Evolutionary conservation across 129 eudicot genomes (phyloP), one percentile per base, ranked within the genome.

Genomic region (Sambucus nigra): DNA sequence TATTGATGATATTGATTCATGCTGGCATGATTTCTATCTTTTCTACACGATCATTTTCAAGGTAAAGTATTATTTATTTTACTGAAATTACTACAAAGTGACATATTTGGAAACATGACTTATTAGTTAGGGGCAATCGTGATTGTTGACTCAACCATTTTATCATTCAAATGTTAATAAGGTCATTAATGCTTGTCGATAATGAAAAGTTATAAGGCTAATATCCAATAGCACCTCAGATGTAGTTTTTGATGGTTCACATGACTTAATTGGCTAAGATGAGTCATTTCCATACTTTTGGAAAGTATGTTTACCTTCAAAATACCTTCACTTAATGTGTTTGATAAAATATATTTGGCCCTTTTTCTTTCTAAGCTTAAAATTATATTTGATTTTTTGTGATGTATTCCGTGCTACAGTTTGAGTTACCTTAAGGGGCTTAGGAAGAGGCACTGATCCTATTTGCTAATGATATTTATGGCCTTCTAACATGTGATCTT

Each of bases 361-460:
- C 13, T 52, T 19, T 2, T 35, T 8, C 13, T 47, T 46, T 14
- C 31, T 35, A n/a, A 9, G 9, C 17, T 39, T 18, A 0, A 15
- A 10, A 13, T 15, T n/a, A n/a, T n/a, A 17, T 22, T 40, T 47
- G 21, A 61, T 35, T 60, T 19, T 42, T 49, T 57, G 48, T 67
- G 33, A n/a, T n/a, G n/a, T n/a, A n/a, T n/a, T n/a, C n/a, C 55
- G 47, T 69, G 22, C 55, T 61, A 29, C 80, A 84, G 97, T 78
- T 67, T 75, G 50, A 61, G 67, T 69, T 87, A 84, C 70, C 76
- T 88, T 20, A 89, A 73, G n/a, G n/a, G 60, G 81, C 97, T 61
- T 88, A 89, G 71, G 97, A 88, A 41, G 97, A 89, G 69, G 93
- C 93, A 18, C 76, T 77, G 55, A 65, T 84, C 53, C 65, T 89